Percentiles rank a stretch among this genome's conserved stretches.
phyloP scores from a whole-genome alignment of 441 rosid species.

The Syzygium syzygioides region DNA sequence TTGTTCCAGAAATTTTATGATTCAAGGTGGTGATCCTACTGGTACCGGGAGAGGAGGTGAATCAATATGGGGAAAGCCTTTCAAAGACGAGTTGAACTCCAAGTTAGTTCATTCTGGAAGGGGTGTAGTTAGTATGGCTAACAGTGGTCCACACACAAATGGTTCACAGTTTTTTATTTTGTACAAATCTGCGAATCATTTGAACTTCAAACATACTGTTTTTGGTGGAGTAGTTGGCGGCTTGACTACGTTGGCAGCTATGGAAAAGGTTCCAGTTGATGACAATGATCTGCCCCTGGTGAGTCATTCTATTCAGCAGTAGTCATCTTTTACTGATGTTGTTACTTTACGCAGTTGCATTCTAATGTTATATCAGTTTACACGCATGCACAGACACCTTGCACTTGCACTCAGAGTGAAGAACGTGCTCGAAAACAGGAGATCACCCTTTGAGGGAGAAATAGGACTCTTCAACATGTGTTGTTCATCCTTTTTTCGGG shows the following conservation, averaged over 20 bases:
- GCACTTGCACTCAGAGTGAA: neutral
- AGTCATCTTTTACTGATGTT: neutral
- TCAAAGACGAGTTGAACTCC: slow-evolving; percentile 86
- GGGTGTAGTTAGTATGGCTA: slow-evolving; percentile 97
- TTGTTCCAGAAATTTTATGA: slow-evolving; percentile 76
- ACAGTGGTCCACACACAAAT: slow-evolving; percentile 94
- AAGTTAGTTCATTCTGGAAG: slow-evolving; percentile 90
- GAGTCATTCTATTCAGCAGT: slow-evolving; percentile 13
- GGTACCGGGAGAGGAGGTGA: slow-evolving; percentile 92
- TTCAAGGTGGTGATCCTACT: slow-evolving; percentile 98
- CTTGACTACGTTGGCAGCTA: slow-evolving; percentile 63
- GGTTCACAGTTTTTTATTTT: slow-evolving; percentile 97
- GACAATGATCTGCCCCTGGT: slow-evolving; percentile 79
- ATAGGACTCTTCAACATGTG: neutral
- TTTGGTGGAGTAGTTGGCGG: slow-evolving; percentile 95
- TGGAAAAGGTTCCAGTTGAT: slow-evolving; percentile 89
- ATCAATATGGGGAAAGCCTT: slow-evolving; percentile 95
- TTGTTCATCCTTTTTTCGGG: neutral
- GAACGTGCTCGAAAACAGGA: neutral
- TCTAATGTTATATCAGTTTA: neutral
- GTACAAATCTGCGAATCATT: slow-evolving; percentile 92
- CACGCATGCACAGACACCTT: neutral
- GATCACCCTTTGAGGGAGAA: neutral
- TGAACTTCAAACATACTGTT: slow-evolving; percentile 88
- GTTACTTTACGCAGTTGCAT: neutral